Evolutionary conservation across 2,329 filamentous ascomycete species (phyloP), one percentile per base, ranked within the genome.

Genomic region (Trichoderma koningii): DNA sequence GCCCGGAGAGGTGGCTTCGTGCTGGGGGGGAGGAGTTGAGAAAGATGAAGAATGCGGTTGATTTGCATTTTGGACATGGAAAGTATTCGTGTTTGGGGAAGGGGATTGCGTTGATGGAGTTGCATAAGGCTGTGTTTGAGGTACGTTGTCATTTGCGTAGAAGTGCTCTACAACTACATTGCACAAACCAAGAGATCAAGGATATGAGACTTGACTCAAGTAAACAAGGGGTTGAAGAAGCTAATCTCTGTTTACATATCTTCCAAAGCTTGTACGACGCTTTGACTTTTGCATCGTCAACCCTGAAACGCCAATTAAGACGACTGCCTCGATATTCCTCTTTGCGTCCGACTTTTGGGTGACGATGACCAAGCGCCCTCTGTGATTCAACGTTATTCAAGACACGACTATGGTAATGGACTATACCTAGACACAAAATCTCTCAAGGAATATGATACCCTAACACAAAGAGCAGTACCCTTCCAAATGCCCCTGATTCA

Each of bases 1-100:
- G 83, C 9, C 84, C 85, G 0, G 84, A 86, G 73, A 71, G 85
- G 47, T 87, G 84, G 85, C 68, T 86, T 6, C 76, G 78, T 26
- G 74, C 73, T 0, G 70, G 73, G 0, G 68, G 68, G 1, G 73
- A 73, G 0, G 71, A 76, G 38, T 65, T 77, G 12, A 73, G 66
- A 19, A 69, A 67, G 1, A 81, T 81, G 75, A 69, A 73, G 6
- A 70, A 71, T 0, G 78, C 76, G 0, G 63, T 79, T 19, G 81
- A 82, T 34, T 73, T 79, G 1, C 72, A 80, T 14, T 84, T 83
- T 66, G 80, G 81, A 0, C 73, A 76, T n/a, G 81, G 82, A 0
- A 76, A 76, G 38, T 81, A 76, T 45, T 71, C 73, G 42, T 83
- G 82, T 61, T 68, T 83, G 0, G 82, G 82, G 0, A 81, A 78